Percentiles rank a stretch among this genome's conserved stretches.
Evolutionary conservation across 495 filamentous ascomycete species (phyloP).

Genomic region (Astrothelium macrocarpum): DNA sequence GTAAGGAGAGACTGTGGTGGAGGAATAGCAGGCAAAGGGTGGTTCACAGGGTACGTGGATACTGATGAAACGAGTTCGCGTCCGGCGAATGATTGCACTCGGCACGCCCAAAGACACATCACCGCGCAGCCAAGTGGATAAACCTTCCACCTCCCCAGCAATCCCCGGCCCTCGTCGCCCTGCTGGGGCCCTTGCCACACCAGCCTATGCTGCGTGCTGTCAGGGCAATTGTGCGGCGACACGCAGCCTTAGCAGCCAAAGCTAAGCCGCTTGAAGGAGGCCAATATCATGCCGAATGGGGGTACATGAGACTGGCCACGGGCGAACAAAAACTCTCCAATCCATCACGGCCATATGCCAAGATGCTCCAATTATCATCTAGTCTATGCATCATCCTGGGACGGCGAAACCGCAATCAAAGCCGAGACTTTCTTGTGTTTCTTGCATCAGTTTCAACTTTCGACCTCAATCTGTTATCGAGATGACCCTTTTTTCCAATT

Average conservation of each 20-base stretch:
- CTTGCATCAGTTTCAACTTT: not conserved
- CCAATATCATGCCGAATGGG: not conserved
- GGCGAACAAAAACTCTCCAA: too few relatives aligned
- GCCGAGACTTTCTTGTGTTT: not conserved
- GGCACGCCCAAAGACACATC: not conserved
- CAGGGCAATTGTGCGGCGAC: not conserved
- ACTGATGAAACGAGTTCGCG: conserved; percentile 5
- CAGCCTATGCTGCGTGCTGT: not conserved
- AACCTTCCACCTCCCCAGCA: not conserved
- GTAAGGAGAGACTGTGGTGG: conserved; percentile 3
- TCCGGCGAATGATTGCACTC: not conserved
- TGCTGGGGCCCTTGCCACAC: not conserved
- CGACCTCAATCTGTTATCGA: too few relatives aligned
- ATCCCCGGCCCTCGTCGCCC: not conserved
- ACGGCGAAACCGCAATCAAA: not conserved
- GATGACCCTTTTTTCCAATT: too few relatives aligned
- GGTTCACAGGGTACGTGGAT: not conserved
- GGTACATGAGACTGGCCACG: not conserved
- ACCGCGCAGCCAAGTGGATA: not conserved
- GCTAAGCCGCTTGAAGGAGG: not conserved
- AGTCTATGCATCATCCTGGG: not conserved
- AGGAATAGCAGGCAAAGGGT: conserved; percentile 2
- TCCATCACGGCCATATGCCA: too few relatives aligned
- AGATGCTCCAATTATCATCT: not conserved
- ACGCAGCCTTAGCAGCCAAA: not conserved